phyloP scores from a whole-genome alignment of 129 eudicot species.

The Arctium lappa region DNA sequence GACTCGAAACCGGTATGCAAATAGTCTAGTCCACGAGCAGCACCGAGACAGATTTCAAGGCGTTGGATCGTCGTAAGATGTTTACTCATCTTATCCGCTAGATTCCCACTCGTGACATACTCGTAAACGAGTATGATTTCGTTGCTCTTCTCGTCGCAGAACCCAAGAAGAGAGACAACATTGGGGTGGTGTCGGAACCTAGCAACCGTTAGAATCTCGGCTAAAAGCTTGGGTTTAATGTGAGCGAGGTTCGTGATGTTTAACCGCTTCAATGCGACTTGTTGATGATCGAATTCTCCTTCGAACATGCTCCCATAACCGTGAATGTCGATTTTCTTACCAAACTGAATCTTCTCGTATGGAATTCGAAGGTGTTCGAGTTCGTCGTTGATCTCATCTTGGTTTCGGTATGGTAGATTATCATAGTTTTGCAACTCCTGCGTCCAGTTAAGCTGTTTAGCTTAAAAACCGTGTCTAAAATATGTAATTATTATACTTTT shows the following conservation, averaged over 20 bases:
- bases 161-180: conserved; percentile 28
- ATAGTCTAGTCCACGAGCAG: conserved; percentile 36
- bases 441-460: conserved; percentile 4
- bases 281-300: conserved; percentile 23
- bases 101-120: conserved; percentile 22
- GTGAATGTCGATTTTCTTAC: conserved; percentile 20
- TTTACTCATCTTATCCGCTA: conserved; percentile 31
- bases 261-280: conserved; percentile 30
- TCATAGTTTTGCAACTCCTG: conserved; percentile 10
- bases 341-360: conserved; percentile 23
- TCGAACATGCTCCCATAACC: conserved; percentile 35
- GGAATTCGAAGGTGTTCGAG: conserved; percentile 29
- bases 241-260: conserved; percentile 30
- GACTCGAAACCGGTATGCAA: conserved; percentile 19
- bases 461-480: background rate
- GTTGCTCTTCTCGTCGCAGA: conserved; percentile 27
- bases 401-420: background rate
- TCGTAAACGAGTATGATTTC: conserved; percentile 33
- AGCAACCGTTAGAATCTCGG: conserved; percentile 14
- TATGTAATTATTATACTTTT: too few species aligned
- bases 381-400: conserved; percentile 4
- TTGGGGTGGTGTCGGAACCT: conserved; percentile 33
- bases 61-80: conserved; percentile 34
- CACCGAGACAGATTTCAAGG: conserved; percentile 37
- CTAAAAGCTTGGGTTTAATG: conserved; percentile 33